Evolutionary conservation across 192 early-diverging fungal species (phyloP).

Genomic region (Funneliformis geosporum): DNA sequence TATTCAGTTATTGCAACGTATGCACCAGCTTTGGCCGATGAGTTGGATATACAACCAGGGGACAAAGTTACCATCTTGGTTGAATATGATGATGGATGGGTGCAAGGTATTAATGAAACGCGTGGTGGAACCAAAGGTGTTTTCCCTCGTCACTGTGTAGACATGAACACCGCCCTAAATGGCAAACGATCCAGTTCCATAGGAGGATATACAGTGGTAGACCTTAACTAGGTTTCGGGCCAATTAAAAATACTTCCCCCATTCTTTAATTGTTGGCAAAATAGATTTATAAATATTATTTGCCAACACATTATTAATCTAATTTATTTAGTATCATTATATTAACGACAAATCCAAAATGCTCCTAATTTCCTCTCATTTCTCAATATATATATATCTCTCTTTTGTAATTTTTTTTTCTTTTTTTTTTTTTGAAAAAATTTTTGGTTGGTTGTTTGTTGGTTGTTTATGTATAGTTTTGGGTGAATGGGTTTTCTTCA

Average conservation of each 20-base stretch:
- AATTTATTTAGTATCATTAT: not conserved
- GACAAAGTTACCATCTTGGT: constrained; percentile 54
- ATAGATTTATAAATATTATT: not conserved
- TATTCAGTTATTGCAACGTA: constrained; percentile 46
- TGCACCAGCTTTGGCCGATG: constrained; percentile 56
- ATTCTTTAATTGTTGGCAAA: not conserved
- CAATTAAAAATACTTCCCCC: not conserved
- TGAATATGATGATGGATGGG: constrained; percentile 66
- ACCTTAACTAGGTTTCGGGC: not conserved
- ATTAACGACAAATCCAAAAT: too few relatives aligned
- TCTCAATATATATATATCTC: too few relatives aligned
- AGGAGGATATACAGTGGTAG: not conserved
- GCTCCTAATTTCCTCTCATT: too few relatives aligned
- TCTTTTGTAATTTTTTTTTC: too few relatives aligned
- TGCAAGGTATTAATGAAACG: constrained; percentile 54
- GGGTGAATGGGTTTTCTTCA: too few relatives aligned
- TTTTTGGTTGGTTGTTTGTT: too few relatives aligned
- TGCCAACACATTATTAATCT: not conserved
- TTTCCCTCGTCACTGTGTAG: constrained; percentile 58
- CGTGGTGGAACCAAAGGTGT: constrained; percentile 50
- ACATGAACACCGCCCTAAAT: constrained; percentile 29
- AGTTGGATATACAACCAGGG: constrained; percentile 55
- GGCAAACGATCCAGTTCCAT: constrained; percentile 25
- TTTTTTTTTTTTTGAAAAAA: too few relatives aligned
- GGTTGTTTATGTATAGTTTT: too few relatives aligned